Percentiles rank a stretch among this genome's conserved stretches.
Evolutionary conservation across 1,284 basidiomycete species (phyloP).

Genomic region (Ganoderma multipileum): DNA sequence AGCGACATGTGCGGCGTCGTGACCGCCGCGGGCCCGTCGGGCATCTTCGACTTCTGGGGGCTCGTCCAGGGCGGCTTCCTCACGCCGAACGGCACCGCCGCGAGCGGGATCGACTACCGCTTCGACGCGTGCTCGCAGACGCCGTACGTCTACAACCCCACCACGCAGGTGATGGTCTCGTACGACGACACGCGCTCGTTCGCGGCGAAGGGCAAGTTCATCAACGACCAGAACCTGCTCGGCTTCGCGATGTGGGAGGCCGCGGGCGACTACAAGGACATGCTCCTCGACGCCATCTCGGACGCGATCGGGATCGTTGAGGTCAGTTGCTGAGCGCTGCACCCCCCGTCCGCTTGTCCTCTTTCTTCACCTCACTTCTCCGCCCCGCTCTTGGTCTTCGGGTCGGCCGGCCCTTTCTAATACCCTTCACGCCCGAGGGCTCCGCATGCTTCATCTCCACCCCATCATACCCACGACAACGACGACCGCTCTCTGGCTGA

Average conservation of each 20-base stretch:
- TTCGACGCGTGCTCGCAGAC: conserved; percentile 58
- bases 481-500: conserved; percentile 3
- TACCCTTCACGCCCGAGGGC: conserved; percentile 9
- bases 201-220: conserved; percentile 63
- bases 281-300: conserved; percentile 61
- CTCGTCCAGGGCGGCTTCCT: conserved; percentile 50
- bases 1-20: conserved; percentile 49
- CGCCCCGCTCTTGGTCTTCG: not conserved
- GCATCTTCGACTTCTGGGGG: conserved; percentile 50
- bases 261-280: conserved; percentile 62
- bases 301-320: conserved; percentile 34
- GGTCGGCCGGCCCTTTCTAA: not conserved
- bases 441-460: not conserved
- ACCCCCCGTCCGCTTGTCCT: not conserved
- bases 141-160: conserved; percentile 54
- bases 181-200: conserved; percentile 50
- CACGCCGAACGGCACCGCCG: conserved; percentile 42
- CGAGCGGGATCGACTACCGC: conserved; percentile 47
- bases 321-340: conserved; percentile 29
- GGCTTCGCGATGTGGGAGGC: conserved; percentile 74
- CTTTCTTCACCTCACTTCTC: not conserved
- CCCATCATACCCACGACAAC: conserved; percentile 1
- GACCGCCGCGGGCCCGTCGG: conserved; percentile 40
- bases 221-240: conserved; percentile 54
- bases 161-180: conserved; percentile 46